Base-by-base conservation (phyloP, 2,329 filamentous ascomycete species). In the Aspergillus pseudoviridinutans region DNA sequence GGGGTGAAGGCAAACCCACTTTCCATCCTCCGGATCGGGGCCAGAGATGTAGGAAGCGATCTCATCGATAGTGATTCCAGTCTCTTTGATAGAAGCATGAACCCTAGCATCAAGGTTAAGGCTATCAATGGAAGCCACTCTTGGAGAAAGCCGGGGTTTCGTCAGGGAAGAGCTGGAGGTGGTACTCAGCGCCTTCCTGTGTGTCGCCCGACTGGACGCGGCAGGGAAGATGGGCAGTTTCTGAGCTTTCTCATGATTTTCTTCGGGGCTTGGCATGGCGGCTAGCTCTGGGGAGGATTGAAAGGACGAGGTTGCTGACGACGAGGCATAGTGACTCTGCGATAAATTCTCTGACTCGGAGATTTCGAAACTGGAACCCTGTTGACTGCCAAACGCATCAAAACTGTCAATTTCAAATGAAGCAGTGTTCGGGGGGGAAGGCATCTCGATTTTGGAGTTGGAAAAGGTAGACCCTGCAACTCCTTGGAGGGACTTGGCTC, bases 61-160 rank as follows among this genome's bases (percentile, higher is more conserved):
- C 64, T 97, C 91, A 65, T 97, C 92, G 47, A 88, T 79, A 0
- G 89, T 92, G 56, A 97, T 88, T 27, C 93, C 93, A 0, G 93
- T 97, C 63, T 92, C 87, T 55, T 85, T 83, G 56, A 86, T 82
- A 38, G 80, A 84, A n/a, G 84, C 84, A 58, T 86, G 82, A 27
- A 86, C 77, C 59, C 83, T 80, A 35, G 83, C 71, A 59, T 82
- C 80, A 24, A 83, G 76, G 50, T 82, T 79, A 38, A 76, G 72
- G 49, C 80, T 81, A 44, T 78, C 74, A 38, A 79, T 76, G 4
- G 77, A 75, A 51, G 78, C 76, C 7, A 74, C 65, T n/a, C 74
- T 72, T 20, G 75, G 74, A 22, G 79, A 77, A 24, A 75, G 66
- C 22, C 71, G 72, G 1, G 73, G 62, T 51, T 75, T 73, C n/a